Percentiles rank a stretch among this genome's conserved stretches.
Evolutionary conservation across 345 rosid genomes (phyloP).

Genomic region (Laguncularia racemosa): DNA sequence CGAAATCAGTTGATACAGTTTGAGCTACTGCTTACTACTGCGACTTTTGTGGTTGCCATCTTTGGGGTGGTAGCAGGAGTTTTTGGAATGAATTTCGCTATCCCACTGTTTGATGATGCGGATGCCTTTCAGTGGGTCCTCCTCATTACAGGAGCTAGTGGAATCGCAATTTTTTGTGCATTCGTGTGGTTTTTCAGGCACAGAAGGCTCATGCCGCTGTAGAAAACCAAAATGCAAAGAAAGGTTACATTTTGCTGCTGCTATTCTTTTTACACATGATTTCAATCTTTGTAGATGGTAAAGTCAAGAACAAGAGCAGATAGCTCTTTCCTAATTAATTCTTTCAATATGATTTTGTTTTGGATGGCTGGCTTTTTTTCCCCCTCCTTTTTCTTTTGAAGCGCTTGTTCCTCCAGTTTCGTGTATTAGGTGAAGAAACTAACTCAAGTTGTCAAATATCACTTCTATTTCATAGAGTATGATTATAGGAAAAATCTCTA

Average conservation of each 20-base stretch:
- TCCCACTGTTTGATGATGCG: constrained; percentile 55
- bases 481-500: too few species aligned
- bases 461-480: too few species aligned
- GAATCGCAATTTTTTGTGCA: constrained; percentile 53
- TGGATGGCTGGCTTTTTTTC: too few species aligned
- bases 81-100: constrained; percentile 73
- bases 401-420: too few species aligned
- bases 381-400: too few species aligned
- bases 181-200: constrained; percentile 83
- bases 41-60: constrained; percentile 84
- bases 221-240: constrained; percentile 4
- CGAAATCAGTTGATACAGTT: constrained; percentile 86
- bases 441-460: too few species aligned
- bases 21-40: constrained; percentile 76
- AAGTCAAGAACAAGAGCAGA: neutral
- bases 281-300: neutral
- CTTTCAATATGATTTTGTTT: too few species aligned
- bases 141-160: constrained; percentile 50
- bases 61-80: constrained; percentile 90
- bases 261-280: neutral
- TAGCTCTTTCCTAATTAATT: too few species aligned
- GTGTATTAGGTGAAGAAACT: too few species aligned
- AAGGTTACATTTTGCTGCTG: neutral
- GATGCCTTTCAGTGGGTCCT: constrained; percentile 82
- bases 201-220: constrained; percentile 82